Percentiles rank a stretch among this genome's conserved stretches.
These are phyloP conservation scores for Zygnema circumcarinatum DNA, from an alignment of 139 green algal genomes.

Conservation along the genomic window DNA sequence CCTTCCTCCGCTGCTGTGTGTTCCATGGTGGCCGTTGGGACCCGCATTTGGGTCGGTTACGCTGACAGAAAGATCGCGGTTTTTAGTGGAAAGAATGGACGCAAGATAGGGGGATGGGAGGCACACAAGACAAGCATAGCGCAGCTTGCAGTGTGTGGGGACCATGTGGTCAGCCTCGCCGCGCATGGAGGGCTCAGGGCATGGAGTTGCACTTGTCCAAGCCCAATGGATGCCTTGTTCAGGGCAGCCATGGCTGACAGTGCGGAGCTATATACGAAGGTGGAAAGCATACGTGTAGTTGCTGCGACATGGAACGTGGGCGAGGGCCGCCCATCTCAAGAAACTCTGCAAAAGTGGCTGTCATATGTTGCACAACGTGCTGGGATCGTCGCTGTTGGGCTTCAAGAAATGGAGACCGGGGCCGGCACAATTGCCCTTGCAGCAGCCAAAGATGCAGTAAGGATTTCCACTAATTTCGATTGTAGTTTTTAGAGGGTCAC, in stretches of 20 bases:
- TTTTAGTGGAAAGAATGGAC: slow-evolving; percentile 1
- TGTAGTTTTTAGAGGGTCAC: background rate
- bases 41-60: slow-evolving; percentile 47
- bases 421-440: slow-evolving; percentile 45
- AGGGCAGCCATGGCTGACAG: slow-evolving; percentile 9
- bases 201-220: slow-evolving; percentile 15
- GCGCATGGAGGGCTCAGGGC: slow-evolving; percentile 23
- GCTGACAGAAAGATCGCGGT: slow-evolving; percentile 36
- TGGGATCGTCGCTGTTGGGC: slow-evolving; percentile 41
- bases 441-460: slow-evolving; percentile 53
- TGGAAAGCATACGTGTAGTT: slow-evolving; percentile 4
- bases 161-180: slow-evolving; percentile 35
- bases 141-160: slow-evolving; percentile 12
- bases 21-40: slow-evolving; percentile 29
- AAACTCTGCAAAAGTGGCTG: slow-evolving; percentile 29
- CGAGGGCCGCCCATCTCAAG: slow-evolving; percentile 5
- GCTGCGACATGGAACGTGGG: slow-evolving; percentile 56
- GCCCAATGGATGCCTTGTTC: slow-evolving; percentile 11
- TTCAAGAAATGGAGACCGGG: slow-evolving; percentile 59
- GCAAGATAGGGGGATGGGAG: slow-evolving; percentile 26
- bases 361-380: background rate
- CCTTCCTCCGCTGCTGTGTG: background rate
- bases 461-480: background rate
- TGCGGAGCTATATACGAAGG: slow-evolving; percentile 33
- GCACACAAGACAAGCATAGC: slow-evolving; percentile 22